These are phyloP conservation scores for Tolypocladium nubicola DNA, from an alignment of 2,329 filamentous ascomycete species.

Conservation along the genomic window DNA sequence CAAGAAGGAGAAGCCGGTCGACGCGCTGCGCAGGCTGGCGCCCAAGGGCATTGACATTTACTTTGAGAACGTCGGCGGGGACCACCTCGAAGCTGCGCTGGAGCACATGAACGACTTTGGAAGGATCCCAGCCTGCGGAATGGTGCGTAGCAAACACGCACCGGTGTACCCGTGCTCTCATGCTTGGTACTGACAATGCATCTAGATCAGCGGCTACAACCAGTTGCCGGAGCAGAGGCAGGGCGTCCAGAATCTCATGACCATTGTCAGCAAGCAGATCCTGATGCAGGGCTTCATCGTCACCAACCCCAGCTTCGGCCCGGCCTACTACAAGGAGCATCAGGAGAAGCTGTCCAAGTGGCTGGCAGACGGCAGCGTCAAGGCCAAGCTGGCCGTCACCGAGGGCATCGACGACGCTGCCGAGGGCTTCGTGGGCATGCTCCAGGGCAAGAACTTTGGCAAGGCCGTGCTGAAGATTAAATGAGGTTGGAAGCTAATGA, in stretches of 20 bases:
- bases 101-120: slow-evolving; percentile 46
- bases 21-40: slow-evolving; percentile 59
- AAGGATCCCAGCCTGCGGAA: slow-evolving; percentile 53
- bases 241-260: slow-evolving; percentile 54
- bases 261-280: slow-evolving; percentile 58
- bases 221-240: slow-evolving; percentile 39
- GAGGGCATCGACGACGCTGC: slow-evolving; percentile 71
- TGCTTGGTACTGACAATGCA: neutral
- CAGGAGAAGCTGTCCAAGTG: slow-evolving; percentile 66
- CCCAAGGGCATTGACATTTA: slow-evolving; percentile 67
- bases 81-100: slow-evolving; percentile 37
- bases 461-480: slow-evolving; percentile 68
- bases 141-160: slow-evolving; percentile 31
- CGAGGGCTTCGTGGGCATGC: slow-evolving; percentile 64
- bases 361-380: slow-evolving; percentile 66
- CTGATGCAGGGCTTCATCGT: slow-evolving; percentile 72
- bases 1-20: slow-evolving; percentile 64
- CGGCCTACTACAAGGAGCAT: slow-evolving; percentile 58
- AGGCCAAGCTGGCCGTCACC: slow-evolving; percentile 57
- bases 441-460: slow-evolving; percentile 73
- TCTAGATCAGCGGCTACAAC: slow-evolving; percentile 66
- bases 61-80: slow-evolving; percentile 44
- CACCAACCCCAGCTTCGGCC: slow-evolving; percentile 51
- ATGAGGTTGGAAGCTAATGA: neutral
- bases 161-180: neutral